These are phyloP conservation scores for Tetrahymena thermophila DNA, from an alignment of 73 alveolate species.

Conservation along the genomic window DNA sequence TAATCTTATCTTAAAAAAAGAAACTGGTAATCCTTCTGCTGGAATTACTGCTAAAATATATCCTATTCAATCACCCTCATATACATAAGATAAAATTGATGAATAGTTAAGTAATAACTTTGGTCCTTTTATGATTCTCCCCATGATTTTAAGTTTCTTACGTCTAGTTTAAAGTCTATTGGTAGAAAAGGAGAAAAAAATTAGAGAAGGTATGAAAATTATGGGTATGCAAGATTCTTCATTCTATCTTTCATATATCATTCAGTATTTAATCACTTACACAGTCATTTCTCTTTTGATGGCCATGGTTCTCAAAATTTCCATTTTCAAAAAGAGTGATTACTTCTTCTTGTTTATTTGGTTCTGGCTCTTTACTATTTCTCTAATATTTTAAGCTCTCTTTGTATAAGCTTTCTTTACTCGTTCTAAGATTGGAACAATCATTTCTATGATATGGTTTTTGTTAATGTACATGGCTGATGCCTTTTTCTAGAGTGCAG, in stretches of 20 bases:
- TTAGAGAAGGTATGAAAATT: constrained; percentile 93
- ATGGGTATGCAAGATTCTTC: constrained; percentile 86
- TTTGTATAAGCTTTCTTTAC: constrained; percentile 63
- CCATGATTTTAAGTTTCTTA: background rate
- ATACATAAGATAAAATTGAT: constrained; percentile 3
- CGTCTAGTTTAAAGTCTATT: background rate
- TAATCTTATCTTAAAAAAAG: constrained; percentile 5
- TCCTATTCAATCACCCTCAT: constrained; percentile 18
- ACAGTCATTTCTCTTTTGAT: constrained; percentile 55
- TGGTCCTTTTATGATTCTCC: constrained; percentile 5
- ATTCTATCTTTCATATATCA: constrained; percentile 80
- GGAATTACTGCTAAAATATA: background rate
- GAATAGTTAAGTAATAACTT: background rate
- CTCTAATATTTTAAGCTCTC: constrained; percentile 19
- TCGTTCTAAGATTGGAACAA: constrained; percentile 58
- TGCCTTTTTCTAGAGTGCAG: constrained; percentile 46
- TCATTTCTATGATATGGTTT: constrained; percentile 49
- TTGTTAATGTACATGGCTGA: constrained; percentile 51
- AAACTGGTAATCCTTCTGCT: background rate
- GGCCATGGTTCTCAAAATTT: constrained; percentile 42
- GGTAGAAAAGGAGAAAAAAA: constrained; percentile 77
- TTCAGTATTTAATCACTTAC: constrained; percentile 55
- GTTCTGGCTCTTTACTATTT: constrained; percentile 20
- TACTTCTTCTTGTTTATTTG: constrained; percentile 22
- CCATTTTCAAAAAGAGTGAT: background rate